Evolutionary conservation across 345 rosid species (phyloP).

Genomic region (Reutealis trisperma): DNA sequence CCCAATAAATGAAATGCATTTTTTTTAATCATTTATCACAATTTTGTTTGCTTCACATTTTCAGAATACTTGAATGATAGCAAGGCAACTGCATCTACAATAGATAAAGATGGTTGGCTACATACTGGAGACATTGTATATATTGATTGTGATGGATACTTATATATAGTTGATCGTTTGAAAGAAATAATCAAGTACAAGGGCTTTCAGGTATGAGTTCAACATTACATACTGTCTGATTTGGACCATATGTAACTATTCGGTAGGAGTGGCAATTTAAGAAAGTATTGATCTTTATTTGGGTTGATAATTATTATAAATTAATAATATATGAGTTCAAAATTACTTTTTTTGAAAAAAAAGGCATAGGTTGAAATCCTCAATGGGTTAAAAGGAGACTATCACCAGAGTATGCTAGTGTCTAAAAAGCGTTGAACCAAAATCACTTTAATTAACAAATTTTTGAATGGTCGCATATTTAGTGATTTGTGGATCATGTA

Average conservation of each 20-base stretch:
- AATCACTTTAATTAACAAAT: not conserved
- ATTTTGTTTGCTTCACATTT: not conserved
- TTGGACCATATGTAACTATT: not conserved
- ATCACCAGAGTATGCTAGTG: not conserved
- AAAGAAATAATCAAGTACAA: constrained; percentile 89
- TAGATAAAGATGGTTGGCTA: constrained; percentile 76
- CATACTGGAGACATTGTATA: constrained; percentile 84
- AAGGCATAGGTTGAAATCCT: not conserved
- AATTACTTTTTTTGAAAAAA: not conserved
- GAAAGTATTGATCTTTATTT: not conserved
- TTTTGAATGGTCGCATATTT: not conserved
- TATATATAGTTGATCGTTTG: constrained; percentile 63
- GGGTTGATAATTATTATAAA: not conserved
- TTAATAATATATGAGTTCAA: no score
- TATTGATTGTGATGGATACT: constrained; percentile 73
- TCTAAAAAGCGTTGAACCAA: not conserved
- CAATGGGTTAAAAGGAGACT: not conserved
- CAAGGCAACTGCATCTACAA: constrained; percentile 54
- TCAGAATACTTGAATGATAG: constrained; percentile 69
- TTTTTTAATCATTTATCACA: not conserved
- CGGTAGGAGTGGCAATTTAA: not conserved
- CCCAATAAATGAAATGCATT: not conserved
- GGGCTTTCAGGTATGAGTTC: constrained; percentile 71
- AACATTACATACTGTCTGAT: not conserved
- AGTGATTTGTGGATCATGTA: not conserved